phyloP scores from a whole-genome alignment of 2,329 filamentous ascomycete genomes.

The Pseudonectria buxi region DNA sequence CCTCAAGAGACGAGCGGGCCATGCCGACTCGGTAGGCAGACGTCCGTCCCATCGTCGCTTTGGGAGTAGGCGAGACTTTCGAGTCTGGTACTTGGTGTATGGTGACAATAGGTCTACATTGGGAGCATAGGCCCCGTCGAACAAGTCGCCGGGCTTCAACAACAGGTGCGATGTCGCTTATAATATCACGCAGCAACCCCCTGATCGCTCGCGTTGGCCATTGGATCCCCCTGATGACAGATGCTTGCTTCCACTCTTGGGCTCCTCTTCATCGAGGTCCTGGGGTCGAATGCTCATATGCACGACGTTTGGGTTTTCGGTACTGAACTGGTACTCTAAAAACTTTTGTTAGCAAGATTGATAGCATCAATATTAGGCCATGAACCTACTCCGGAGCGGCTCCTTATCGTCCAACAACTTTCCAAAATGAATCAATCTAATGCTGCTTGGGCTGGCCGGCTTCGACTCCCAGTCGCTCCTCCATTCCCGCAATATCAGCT shows the following conservation, averaged over 20 bases:
- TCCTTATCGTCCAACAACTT: conserved; percentile 86
- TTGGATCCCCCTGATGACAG: conserved; percentile 35
- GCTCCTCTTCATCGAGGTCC: conserved; percentile 76
- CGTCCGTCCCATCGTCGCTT: too few relatives aligned
- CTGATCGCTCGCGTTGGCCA: conserved; percentile 33
- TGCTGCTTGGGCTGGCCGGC: conserved; percentile 80
- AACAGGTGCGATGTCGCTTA: conserved; percentile 20
- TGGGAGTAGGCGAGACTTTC: too few relatives aligned
- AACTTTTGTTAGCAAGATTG: neutral
- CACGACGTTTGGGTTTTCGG: conserved; percentile 73
- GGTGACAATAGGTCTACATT: neutral
- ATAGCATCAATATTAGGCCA: neutral
- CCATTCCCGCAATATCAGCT: conserved; percentile 91
- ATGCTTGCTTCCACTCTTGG: conserved; percentile 56
- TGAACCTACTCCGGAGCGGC: conserved; percentile 65
- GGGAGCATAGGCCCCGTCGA: conserved; percentile 2
- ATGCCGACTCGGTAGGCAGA: too few relatives aligned
- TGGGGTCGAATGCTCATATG: conserved; percentile 90
- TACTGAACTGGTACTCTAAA: conserved; percentile 71
- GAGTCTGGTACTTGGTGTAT: too few relatives aligned
- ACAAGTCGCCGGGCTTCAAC: conserved; percentile 5
- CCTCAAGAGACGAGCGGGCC: too few relatives aligned
- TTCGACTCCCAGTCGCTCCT: conserved; percentile 83
- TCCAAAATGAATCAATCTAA: conserved; percentile 86
- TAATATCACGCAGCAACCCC: conserved; percentile 47